phyloP scores from a whole-genome alignment of 1,284 basidiomycete genomes.

The Boletus smithii region DNA sequence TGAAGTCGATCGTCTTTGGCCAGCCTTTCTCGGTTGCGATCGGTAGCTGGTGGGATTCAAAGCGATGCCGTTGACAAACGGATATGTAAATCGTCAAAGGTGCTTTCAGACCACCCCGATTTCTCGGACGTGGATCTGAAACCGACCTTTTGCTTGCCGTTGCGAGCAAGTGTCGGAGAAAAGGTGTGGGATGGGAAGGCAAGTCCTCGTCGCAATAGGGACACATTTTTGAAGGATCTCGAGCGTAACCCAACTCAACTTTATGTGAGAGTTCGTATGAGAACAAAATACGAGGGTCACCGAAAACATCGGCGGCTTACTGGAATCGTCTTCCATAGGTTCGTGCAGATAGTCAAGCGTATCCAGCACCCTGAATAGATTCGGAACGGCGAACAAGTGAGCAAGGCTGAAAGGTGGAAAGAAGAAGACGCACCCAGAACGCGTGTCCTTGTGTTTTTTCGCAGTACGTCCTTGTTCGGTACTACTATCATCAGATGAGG shows the following conservation, averaged over 20 bases:
- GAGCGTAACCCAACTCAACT: constrained; percentile 22
- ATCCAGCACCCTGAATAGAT: constrained; percentile 12
- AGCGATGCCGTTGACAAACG: constrained; percentile 72
- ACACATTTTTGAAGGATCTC: constrained; percentile 67
- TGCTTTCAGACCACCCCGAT: constrained; percentile 64
- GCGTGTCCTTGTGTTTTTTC: constrained; percentile 33
- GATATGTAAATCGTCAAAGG: constrained; percentile 57
- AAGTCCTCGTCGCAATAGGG: constrained; percentile 74
- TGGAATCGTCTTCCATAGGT: constrained; percentile 25
- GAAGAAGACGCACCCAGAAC: constrained; percentile 20
- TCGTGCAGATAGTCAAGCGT: constrained; percentile 18
- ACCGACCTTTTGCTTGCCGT: constrained; percentile 49
- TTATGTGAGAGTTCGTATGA: constrained; percentile 3
- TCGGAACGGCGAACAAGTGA: background rate
- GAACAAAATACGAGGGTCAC: constrained; percentile 1
- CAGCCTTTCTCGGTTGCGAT: constrained; percentile 65
- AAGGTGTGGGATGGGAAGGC: constrained; percentile 58
- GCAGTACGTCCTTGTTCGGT: constrained; percentile 34
- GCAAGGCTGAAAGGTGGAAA: background rate
- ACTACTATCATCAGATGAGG: constrained; percentile 35
- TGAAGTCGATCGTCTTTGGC: constrained; percentile 71
- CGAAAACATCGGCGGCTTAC: constrained; percentile 22
- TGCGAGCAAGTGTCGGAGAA: constrained; percentile 53
- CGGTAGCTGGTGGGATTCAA: constrained; percentile 68
- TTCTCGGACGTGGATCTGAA: constrained; percentile 62